phyloP scores from a whole-genome alignment of 163 green algal species.

The Coccomyxa subellipsoidea region DNA sequence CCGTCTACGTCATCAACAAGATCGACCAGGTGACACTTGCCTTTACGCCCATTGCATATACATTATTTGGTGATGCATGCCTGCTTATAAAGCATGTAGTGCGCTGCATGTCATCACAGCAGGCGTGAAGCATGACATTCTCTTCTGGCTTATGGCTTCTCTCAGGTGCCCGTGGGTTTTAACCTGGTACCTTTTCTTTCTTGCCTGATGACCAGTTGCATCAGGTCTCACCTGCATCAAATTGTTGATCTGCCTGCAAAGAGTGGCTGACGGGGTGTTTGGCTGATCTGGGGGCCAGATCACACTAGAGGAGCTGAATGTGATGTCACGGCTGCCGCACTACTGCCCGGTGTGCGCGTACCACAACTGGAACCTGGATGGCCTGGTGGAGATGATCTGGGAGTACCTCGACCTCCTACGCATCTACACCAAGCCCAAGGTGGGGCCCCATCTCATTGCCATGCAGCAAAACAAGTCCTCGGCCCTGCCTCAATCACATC shows the following conservation, averaged over 20 bases:
- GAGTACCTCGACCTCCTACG: slow-evolving; percentile 69
- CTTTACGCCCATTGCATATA: neutral
- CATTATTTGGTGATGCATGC: no score
- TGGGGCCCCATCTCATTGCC: slow-evolving; percentile 9
- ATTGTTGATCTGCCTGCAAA: no score
- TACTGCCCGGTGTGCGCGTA: slow-evolving; percentile 93
- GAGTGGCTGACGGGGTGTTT: neutral
- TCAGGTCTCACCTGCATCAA: no score
- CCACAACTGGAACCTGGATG: slow-evolving; percentile 98
- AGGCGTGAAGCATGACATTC: no score
- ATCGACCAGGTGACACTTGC: slow-evolving; percentile 76
- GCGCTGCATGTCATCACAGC: no score
- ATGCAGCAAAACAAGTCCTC: neutral
- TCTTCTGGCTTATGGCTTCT: no score
- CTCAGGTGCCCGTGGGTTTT: no score
- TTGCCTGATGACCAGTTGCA: no score
- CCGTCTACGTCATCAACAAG: slow-evolving; percentile 98
- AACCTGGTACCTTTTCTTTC: no score
- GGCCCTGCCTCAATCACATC: no score
- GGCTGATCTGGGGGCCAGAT: slow-evolving; percentile 50
- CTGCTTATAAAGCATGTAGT: neutral
- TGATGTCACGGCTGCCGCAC: slow-evolving; percentile 88
- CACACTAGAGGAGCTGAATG: slow-evolving; percentile 95
- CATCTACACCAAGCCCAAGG: slow-evolving; percentile 98
- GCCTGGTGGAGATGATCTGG: slow-evolving; percentile 96